These are phyloP conservation scores for Rhododendron griersonianum DNA, from an alignment of 148 eudicot genomes.

Conservation along the genomic window DNA sequence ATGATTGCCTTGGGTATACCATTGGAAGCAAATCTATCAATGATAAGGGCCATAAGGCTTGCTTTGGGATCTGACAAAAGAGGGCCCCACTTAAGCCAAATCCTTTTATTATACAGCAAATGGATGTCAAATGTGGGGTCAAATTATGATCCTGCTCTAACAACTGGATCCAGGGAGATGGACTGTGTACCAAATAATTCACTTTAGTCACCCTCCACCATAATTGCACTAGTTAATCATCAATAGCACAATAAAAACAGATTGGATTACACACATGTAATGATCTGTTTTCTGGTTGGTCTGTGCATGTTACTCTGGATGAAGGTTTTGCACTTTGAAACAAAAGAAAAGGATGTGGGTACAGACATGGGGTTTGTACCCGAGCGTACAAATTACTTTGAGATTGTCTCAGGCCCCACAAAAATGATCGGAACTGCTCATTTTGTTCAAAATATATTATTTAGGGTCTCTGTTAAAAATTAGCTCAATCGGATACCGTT, in stretches of 20 bases:
- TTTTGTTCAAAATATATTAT: too few relatives aligned
- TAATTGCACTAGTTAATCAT: neutral
- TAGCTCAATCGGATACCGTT: too few relatives aligned
- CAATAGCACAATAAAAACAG: neutral
- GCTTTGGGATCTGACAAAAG: neutral
- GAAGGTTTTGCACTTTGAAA: neutral
- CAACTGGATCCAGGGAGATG: neutral
- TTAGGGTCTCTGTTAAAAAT: too few relatives aligned
- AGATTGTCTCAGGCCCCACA: neutral
- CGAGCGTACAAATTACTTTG: neutral
- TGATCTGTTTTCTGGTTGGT: neutral
- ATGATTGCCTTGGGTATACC: neutral
- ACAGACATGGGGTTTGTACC: neutral
- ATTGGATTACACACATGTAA: neutral
- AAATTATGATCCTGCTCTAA: neutral
- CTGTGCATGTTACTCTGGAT: neutral
- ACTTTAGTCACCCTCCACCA: neutral
- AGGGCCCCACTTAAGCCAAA: neutral
- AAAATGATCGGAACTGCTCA: too few relatives aligned
- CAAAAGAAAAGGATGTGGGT: neutral
- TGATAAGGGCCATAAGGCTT: neutral
- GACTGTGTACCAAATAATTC: neutral
- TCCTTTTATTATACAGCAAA: neutral
- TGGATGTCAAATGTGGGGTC: slow-evolving; percentile 3
- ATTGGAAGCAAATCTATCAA: neutral